Evolutionary conservation across 768 basidiomycete genomes (phyloP).

Genomic region (Zangia roseola): DNA sequence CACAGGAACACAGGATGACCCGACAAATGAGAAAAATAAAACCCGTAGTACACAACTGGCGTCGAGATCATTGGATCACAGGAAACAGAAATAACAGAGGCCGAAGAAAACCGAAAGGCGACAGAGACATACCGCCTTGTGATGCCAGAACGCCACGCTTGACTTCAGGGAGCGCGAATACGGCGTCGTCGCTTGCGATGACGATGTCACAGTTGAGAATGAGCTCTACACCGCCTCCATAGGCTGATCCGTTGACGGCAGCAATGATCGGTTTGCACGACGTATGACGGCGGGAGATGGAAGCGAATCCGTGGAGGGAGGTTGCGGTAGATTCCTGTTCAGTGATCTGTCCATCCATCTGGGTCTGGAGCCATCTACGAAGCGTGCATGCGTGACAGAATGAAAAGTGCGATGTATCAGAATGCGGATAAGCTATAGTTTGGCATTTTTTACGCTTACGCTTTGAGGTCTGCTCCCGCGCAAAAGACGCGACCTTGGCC

Average conservation of each 20-base stretch:
- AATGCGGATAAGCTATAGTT: background rate
- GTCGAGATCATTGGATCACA: background rate
- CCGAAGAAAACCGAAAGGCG: background rate
- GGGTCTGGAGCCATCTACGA: slow-evolving; percentile 58
- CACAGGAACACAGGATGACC: background rate
- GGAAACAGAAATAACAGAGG: background rate
- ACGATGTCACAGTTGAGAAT: slow-evolving; percentile 78
- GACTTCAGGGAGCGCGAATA: slow-evolving; percentile 76
- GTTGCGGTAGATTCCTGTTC: slow-evolving; percentile 43
- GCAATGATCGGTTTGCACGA: slow-evolving; percentile 76
- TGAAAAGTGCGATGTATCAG: too few relatives aligned
- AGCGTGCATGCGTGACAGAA: background rate
- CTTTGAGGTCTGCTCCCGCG: slow-evolving; percentile 77
- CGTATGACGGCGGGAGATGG: slow-evolving; percentile 62
- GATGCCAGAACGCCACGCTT: slow-evolving; percentile 72
- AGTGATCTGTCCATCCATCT: slow-evolving; percentile 41
- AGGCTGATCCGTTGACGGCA: slow-evolving; percentile 74
- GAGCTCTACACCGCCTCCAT: slow-evolving; percentile 67
- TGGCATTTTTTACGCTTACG: slow-evolving; percentile 42
- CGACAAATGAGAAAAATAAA: slow-evolving; percentile 1
- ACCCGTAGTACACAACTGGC: background rate
- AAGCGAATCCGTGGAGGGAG: slow-evolving; percentile 63
- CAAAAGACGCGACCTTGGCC: slow-evolving; percentile 74
- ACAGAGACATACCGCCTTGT: slow-evolving; percentile 56
- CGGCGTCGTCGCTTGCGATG: slow-evolving; percentile 61